phyloP scores from a whole-genome alignment of 192 early-diverging fungal genomes.

The Chytriomyces sp. region DNA sequence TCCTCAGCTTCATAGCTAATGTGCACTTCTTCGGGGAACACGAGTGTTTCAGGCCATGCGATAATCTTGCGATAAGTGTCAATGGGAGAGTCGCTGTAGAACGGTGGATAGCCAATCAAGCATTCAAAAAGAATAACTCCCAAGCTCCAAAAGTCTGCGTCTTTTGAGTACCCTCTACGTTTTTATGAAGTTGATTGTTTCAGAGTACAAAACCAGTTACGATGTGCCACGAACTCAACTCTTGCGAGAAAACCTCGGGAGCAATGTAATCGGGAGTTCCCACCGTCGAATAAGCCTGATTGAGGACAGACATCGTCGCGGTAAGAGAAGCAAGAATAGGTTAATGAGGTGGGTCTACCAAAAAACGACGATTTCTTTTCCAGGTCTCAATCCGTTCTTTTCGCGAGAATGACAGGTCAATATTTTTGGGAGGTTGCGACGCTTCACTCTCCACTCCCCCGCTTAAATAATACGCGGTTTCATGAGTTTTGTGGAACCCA shows the following conservation, averaged over 20 bases:
- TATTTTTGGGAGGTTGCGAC: constrained; percentile 61
- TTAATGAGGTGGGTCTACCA: constrained; percentile 50
- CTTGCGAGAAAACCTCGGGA: constrained; percentile 68
- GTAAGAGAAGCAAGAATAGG: not conserved
- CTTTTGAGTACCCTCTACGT: constrained; percentile 81
- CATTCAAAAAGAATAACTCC: constrained; percentile 99
- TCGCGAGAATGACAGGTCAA: constrained; percentile 89
- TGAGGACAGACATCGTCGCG: constrained; percentile 10
- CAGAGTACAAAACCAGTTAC: not conserved
- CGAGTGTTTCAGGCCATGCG: constrained; percentile 89
- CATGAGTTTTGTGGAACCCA: constrained; percentile 98
- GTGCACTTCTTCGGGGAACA: constrained; percentile 92
- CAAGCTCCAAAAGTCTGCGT: constrained; percentile 99
- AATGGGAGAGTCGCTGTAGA: constrained; percentile 92
- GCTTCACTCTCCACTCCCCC: not conserved
- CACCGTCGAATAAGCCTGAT: constrained; percentile 91
- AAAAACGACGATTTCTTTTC: constrained; percentile 93
- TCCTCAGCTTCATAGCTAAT: constrained; percentile 91
- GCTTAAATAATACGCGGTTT: constrained; percentile 84
- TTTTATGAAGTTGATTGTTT: not conserved
- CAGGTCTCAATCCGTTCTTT: constrained; percentile 97
- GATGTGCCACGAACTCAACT: constrained; percentile 19
- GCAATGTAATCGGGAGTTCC: constrained; percentile 99
- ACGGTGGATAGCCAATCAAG: constrained; percentile 96
- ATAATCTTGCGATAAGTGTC: constrained; percentile 99